Percentiles rank a stretch among this genome's conserved stretches.
phyloP scores from a whole-genome alignment of 2,329 filamentous ascomycete genomes.

The Penicillium concentricum region DNA sequence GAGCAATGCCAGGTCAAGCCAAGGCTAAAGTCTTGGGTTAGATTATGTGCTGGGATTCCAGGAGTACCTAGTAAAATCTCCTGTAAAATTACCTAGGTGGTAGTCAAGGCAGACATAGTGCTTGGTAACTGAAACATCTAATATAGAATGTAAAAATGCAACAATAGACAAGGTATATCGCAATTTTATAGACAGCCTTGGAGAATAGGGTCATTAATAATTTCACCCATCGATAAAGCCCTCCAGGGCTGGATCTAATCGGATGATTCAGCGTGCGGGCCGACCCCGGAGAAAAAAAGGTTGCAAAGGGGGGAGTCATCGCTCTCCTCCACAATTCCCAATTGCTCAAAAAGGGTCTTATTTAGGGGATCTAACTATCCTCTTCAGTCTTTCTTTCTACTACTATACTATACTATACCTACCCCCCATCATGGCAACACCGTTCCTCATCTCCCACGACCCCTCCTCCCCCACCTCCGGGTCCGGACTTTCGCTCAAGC shows the following conservation, averaged over 20 bases:
- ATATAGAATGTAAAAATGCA: too few relatives aligned
- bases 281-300: conserved; percentile 14
- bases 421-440: conserved; percentile 40
- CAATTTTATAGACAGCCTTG: too few relatives aligned
- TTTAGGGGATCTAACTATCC: conserved; percentile 19
- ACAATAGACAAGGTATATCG: too few relatives aligned
- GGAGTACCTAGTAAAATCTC: conserved; percentile 40
- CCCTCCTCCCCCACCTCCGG: conserved; percentile 48
- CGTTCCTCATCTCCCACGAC: conserved; percentile 43
- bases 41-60: conserved; percentile 42
- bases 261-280: conserved; percentile 20
- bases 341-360: background rate
- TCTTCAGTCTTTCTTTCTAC: background rate
- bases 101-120: too few relatives aligned
- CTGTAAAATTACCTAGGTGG: too few relatives aligned
- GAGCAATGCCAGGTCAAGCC: conserved; percentile 35
- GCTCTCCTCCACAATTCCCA: conserved; percentile 1
- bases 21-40: conserved; percentile 31
- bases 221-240: too few relatives aligned
- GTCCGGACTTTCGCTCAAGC: conserved; percentile 52
- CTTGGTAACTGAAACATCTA: too few relatives aligned
- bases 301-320: conserved; percentile 21
- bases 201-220: too few relatives aligned
- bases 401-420: background rate
- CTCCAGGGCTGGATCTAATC: too few relatives aligned